These are phyloP conservation scores for Ophiostoma sp. DNA, from an alignment of 2,329 filamentous ascomycete species.

Conservation along the genomic window DNA sequence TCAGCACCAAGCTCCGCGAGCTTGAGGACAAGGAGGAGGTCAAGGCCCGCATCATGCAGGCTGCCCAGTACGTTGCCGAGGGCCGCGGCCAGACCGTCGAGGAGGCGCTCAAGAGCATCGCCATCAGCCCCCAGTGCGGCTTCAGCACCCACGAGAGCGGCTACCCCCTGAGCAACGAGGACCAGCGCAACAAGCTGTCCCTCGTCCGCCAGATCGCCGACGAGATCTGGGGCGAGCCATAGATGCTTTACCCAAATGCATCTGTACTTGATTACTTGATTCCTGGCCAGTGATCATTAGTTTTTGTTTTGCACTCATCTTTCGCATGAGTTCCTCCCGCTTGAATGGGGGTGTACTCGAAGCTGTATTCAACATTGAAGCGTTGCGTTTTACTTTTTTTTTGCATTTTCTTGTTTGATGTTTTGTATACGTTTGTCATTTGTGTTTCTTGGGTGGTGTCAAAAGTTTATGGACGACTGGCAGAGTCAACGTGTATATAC, in stretches of 20 bases:
- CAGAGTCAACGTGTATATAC: conserved; percentile 1
- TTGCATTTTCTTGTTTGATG: background rate
- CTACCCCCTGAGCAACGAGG: conserved; percentile 61
- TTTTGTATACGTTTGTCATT: conserved; percentile 6
- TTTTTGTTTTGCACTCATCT: background rate
- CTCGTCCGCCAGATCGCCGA: conserved; percentile 62
- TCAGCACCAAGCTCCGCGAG: conserved; percentile 33
- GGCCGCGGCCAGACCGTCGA: conserved; percentile 56
- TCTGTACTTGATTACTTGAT: background rate
- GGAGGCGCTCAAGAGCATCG: conserved; percentile 59
- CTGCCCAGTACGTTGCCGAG: conserved; percentile 61
- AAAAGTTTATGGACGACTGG: conserved; percentile 9
- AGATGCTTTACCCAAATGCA: conserved; percentile 33
- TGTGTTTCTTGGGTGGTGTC: background rate
- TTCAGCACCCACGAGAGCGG: conserved; percentile 65
- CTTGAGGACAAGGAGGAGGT: conserved; percentile 46
- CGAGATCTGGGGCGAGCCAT: conserved; percentile 52
- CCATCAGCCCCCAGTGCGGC: conserved; percentile 64
- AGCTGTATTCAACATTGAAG: conserved; percentile 18
- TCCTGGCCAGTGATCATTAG: background rate
- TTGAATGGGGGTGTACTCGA: background rate
- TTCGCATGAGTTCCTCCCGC: conserved; percentile 10
- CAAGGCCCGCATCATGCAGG: conserved; percentile 50
- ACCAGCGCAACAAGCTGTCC: conserved; percentile 66
- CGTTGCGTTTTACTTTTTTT: background rate